Evolutionary conservation across 1,284 basidiomycete species (phyloP).

Genomic region (Volvariella surrecta): DNA sequence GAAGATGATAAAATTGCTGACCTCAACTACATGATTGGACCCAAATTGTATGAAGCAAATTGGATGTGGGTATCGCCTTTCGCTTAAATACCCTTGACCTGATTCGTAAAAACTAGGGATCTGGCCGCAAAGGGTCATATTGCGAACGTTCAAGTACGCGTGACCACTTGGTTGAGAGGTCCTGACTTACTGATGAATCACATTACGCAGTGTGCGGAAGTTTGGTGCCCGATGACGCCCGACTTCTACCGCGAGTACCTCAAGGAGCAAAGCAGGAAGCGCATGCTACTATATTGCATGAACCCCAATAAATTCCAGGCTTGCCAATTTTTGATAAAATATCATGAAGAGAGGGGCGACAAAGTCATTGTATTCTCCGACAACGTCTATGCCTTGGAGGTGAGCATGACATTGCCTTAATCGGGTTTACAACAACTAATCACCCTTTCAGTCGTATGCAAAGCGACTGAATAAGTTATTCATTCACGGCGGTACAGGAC

Average conservation of each 20-base stretch:
- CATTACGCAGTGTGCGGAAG: slow-evolving; percentile 85
- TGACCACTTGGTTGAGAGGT: not conserved
- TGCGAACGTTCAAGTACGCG: slow-evolving; percentile 89
- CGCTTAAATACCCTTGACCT: slow-evolving; percentile 2
- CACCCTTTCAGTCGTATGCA: slow-evolving; percentile 74
- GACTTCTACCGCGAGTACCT: slow-evolving; percentile 99
- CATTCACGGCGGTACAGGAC: slow-evolving; percentile 95
- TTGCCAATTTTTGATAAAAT: slow-evolving; percentile 97
- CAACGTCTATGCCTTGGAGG: slow-evolving; percentile 96
- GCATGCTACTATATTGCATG: slow-evolving; percentile 98
- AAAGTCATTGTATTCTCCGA: slow-evolving; percentile 99
- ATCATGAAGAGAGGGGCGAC: slow-evolving; percentile 96
- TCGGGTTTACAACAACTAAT: not conserved
- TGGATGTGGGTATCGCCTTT: slow-evolving; percentile 69
- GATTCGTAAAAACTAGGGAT: slow-evolving; percentile 40
- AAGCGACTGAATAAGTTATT: slow-evolving; percentile 91
- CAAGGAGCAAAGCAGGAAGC: slow-evolving; percentile 85
- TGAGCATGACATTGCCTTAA: slow-evolving; percentile 24
- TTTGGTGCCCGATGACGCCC: slow-evolving; percentile 99
- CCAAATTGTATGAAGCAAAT: slow-evolving; percentile 99
- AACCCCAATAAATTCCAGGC: slow-evolving; percentile 99
- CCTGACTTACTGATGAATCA: slow-evolving; percentile 1
- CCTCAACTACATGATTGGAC: slow-evolving; percentile 98
- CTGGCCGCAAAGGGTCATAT: slow-evolving; percentile 99
- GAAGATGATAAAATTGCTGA: slow-evolving; percentile 99